Evolutionary conservation across 768 basidiomycete species (phyloP).

Genomic region (Pleurotus ostreatus): DNA sequence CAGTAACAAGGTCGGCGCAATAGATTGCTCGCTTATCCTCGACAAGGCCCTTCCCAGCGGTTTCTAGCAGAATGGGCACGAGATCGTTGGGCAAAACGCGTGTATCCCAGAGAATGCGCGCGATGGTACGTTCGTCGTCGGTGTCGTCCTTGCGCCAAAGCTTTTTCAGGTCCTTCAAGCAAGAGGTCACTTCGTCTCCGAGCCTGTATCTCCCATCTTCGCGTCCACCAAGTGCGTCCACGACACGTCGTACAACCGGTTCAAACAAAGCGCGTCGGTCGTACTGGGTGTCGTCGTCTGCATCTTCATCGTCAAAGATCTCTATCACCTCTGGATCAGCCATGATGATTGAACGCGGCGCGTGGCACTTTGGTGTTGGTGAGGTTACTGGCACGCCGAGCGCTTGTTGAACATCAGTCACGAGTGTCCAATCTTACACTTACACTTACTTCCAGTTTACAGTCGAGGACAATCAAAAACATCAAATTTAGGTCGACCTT

Average conservation of each 20-base stretch:
- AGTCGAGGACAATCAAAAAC: no score
- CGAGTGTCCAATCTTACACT: no score
- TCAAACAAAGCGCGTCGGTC: conserved; percentile 54
- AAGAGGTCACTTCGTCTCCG: conserved; percentile 77
- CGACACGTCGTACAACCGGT: conserved; percentile 68
- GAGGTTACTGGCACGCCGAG: no score
- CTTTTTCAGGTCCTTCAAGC: conserved; percentile 91
- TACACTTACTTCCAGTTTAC: no score
- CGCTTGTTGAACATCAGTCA: no score
- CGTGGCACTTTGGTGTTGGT: no score
- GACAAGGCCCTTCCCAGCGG: conserved; percentile 71
- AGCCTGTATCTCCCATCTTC: conserved; percentile 66
- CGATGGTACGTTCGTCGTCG: conserved; percentile 94
- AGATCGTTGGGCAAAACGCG: conserved; percentile 85
- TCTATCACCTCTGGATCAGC: background rate
- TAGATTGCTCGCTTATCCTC: conserved; percentile 83
- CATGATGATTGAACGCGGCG: background rate
- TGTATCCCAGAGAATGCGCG: conserved; percentile 89
- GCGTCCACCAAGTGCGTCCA: conserved; percentile 76
- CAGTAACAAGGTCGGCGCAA: conserved; percentile 86
- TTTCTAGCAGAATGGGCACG: conserved; percentile 77
- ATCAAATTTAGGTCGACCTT: no score
- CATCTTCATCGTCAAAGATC: conserved; percentile 16
- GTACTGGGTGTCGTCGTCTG: conserved; percentile 14
- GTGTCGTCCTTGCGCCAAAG: conserved; percentile 96